These are phyloP conservation scores for Diutina rugosa DNA, from an alignment of 1,139 yeast genomes.

Conservation along the genomic window DNA sequence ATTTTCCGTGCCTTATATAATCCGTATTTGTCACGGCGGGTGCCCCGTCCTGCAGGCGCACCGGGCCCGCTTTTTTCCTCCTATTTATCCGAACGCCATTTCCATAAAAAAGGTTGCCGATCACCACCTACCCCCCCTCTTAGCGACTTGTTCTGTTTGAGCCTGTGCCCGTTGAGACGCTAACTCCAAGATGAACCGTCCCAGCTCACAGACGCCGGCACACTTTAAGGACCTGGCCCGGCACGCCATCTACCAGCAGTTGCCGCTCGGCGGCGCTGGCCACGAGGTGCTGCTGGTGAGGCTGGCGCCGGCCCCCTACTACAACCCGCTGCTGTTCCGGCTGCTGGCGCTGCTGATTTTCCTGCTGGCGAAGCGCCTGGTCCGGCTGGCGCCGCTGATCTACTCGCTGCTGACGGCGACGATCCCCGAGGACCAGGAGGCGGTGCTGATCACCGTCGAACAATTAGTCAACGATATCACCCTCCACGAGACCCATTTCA, in stretches of 20 bases:
- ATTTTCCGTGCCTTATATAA: too few species aligned
- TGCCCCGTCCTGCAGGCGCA: neutral
- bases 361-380: conserved; percentile 25
- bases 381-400: conserved; percentile 31
- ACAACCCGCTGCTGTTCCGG: conserved; percentile 11
- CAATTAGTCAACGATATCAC: conserved; percentile 31
- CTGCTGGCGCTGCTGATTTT: conserved; percentile 22
- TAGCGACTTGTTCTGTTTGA: neutral
- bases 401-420: conserved; percentile 32
- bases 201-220: conserved; percentile 12
- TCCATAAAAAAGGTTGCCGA: neutral
- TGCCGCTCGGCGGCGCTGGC: conserved; percentile 14
- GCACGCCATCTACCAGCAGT: conserved; percentile 33
- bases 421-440: conserved; percentile 35
- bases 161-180: neutral
- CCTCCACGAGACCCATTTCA: conserved; percentile 23
- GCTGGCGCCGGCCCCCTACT: conserved; percentile 20
- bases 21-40: too few species aligned
- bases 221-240: conserved; percentile 34
- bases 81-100: neutral
- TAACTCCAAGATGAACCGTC: neutral
- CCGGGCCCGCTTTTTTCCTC: neutral
- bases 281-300: conserved; percentile 17
- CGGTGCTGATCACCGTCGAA: conserved; percentile 29
- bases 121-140: neutral